Evolutionary conservation across 2,329 filamentous ascomycete species (phyloP), one percentile per base, ranked within the genome.

Genomic region (Dactylellina sp.): DNA sequence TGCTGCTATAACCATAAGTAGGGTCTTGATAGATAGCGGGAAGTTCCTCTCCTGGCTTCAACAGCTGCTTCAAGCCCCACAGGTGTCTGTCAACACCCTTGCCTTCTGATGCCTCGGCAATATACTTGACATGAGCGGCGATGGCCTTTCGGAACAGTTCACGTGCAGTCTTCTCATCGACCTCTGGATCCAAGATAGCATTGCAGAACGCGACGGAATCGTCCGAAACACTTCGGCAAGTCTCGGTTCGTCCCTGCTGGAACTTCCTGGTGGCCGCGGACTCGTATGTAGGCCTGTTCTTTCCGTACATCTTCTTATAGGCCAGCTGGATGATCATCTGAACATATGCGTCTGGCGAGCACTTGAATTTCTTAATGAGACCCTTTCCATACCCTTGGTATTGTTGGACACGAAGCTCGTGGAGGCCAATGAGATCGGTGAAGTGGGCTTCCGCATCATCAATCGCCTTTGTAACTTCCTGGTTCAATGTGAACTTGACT

Each of bases 281-380:
- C 83, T 99, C 95, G 84, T 99, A 99, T 0, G 96, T 99, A 0
- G 95, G 95, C 2, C 95, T 88, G 86, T 93, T 97, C 86, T 93
- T 92, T 85, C 95, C 95, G 83, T 96, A 97, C 92, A 99, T 97
- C 84, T 98, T 98, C 86, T 89, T 90, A 86, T 99, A 99, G 40
- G 95, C 95, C 60, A 98, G 88, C 83, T 99, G 95, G 81, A 99
- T 99, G 81, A 97, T 85, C 92, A 99, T 95, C 83, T 99, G 95
- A 44, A 98, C 93, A 82, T 96, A 99, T 32, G 94, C 95, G 79
- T 99, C 96, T 28, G 95, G 95, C 24, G 91, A 96, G 87, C 92
- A 97, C 84, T 93, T 96, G 89, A 99, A 98, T 83, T 97, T 96
- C 89, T 99, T 99, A 86, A 99, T 98, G 75, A 99, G 85, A 24